Conservation (phyloP, 306 rosid species). For the Sphenostylis stenocarpa region DNA sequence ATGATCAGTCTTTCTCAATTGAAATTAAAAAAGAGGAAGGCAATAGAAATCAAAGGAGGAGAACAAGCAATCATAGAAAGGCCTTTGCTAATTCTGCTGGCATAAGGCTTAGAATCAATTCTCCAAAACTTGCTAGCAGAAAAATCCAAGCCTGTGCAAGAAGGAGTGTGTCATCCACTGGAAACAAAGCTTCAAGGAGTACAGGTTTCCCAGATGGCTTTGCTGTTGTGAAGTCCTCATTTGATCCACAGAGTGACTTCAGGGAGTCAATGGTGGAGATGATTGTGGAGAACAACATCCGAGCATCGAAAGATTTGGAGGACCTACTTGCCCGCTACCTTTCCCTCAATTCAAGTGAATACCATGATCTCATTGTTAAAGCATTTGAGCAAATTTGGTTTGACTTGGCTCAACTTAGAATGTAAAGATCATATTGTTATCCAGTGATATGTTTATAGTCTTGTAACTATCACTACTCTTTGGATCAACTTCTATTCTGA, state of each 20-base stretch:
- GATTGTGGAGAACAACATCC: slow-evolving; percentile 81
- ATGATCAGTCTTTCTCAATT: slow-evolving; percentile 32
- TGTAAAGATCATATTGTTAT: slow-evolving; percentile 35
- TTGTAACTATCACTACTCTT: slow-evolving; percentile 35
- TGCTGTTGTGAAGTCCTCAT: slow-evolving; percentile 77
- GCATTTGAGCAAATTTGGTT: slow-evolving; percentile 93
- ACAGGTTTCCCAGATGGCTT: slow-evolving; percentile 64
- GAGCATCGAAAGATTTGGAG: slow-evolving; percentile 77
- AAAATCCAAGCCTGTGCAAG: slow-evolving; percentile 55
- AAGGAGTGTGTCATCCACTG: slow-evolving; percentile 53
- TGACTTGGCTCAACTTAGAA: slow-evolving; percentile 58
- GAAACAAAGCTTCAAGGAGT: slow-evolving; percentile 34
- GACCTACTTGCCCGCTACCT: slow-evolving; percentile 92
- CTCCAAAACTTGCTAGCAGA: slow-evolving; percentile 69
- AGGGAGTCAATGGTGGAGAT: slow-evolving; percentile 91
- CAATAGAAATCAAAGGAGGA: slow-evolving; percentile 39
- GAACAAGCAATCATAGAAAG: slow-evolving; percentile 37
- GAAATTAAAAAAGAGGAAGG: slow-evolving; percentile 44
- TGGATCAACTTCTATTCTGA: slow-evolving; percentile 22
- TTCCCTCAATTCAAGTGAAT: slow-evolving; percentile 72
- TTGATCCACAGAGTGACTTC: slow-evolving; percentile 83
- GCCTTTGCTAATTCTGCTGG: slow-evolving; percentile 49
- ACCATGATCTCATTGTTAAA: slow-evolving; percentile 80
- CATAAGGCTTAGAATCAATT: slow-evolving; percentile 62
- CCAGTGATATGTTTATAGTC: slow-evolving; percentile 42